phyloP scores from a whole-genome alignment of 331 rosid genomes.

The Ulmus americana region DNA sequence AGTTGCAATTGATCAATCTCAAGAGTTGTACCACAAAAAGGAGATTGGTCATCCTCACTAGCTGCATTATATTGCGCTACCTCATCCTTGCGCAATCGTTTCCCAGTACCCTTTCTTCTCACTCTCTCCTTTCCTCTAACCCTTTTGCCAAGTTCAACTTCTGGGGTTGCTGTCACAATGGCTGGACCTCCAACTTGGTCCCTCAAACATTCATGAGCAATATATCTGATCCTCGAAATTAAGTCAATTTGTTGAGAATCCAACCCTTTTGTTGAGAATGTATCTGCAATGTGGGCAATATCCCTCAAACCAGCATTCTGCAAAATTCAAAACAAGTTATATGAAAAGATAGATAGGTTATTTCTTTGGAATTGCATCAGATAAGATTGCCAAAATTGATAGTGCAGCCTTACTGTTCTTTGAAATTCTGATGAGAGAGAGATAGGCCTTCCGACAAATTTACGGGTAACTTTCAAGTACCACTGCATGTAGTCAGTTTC shows the following conservation, averaged over 20 bases:
- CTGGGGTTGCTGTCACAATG: constrained; percentile 40
- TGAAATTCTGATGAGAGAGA: constrained; percentile 96
- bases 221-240: constrained; percentile 66
- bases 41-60: constrained; percentile 80
- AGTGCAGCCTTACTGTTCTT: constrained; percentile 71
- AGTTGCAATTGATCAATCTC: constrained; percentile 50
- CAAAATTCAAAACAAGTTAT: constrained; percentile 20
- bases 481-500: constrained; percentile 87
- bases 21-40: constrained; percentile 52
- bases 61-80: constrained; percentile 39
- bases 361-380: not conserved
- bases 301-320: constrained; percentile 98
- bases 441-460: constrained; percentile 93
- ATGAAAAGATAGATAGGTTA: not conserved
- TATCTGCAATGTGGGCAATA: constrained; percentile 86
- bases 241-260: constrained; percentile 70
- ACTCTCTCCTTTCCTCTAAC: constrained; percentile 90
- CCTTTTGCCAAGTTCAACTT: constrained; percentile 70
- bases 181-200: constrained; percentile 86
- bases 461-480: constrained; percentile 79
- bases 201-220: constrained; percentile 90
- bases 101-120: constrained; percentile 71
- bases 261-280: constrained; percentile 78
- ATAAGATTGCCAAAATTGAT: not conserved
- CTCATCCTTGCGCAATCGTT: constrained; percentile 75